Evolutionary conservation across 1,139 yeast genomes (phyloP).

Genomic region (Yamadazyma blattariae): DNA sequence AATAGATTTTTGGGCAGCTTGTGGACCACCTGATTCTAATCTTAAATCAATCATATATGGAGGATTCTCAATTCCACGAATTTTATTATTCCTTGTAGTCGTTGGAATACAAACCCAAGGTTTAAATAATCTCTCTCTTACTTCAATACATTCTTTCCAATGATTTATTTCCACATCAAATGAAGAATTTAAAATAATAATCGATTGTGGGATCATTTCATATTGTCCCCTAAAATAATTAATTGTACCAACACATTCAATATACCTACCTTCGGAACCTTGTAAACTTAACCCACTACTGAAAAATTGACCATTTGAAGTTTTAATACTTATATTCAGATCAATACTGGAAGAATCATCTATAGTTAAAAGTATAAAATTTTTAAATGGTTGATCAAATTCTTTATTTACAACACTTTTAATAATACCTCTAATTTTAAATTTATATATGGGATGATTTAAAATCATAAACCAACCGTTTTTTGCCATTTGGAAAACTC

Average conservation of each 20-base stretch:
- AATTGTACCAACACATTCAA: constrained; percentile 12
- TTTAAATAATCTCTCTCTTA: constrained; percentile 17
- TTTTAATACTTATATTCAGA: constrained; percentile 13
- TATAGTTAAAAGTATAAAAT: constrained; percentile 11
- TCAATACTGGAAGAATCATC: constrained; percentile 17
- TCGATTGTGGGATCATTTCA: constrained; percentile 23
- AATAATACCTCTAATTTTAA: constrained; percentile 13
- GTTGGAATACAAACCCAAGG: constrained; percentile 24
- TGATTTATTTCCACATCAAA: constrained; percentile 23
- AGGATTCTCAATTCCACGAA: background rate
- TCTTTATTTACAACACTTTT: constrained; percentile 11
- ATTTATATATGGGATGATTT: constrained; percentile 15
- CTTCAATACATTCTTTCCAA: constrained; percentile 32
- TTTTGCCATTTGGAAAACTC: constrained; percentile 2
- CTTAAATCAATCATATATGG: background rate
- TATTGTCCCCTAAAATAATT: constrained; percentile 4
- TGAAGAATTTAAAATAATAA: constrained; percentile 18
- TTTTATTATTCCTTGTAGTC: background rate
- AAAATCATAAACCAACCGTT: constrained; percentile 12
- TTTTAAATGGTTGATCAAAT: constrained; percentile 2
- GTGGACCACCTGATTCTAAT: no score
- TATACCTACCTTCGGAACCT: constrained; percentile 12
- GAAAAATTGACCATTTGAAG: constrained; percentile 4
- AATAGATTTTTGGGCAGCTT: no score
- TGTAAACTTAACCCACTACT: constrained; percentile 11